A percentile compares a stretch with the other conserved stretches of the same genome.
Conservation (phyloP, 441 rosid genomes). For the Sinapis alba region DNA sequence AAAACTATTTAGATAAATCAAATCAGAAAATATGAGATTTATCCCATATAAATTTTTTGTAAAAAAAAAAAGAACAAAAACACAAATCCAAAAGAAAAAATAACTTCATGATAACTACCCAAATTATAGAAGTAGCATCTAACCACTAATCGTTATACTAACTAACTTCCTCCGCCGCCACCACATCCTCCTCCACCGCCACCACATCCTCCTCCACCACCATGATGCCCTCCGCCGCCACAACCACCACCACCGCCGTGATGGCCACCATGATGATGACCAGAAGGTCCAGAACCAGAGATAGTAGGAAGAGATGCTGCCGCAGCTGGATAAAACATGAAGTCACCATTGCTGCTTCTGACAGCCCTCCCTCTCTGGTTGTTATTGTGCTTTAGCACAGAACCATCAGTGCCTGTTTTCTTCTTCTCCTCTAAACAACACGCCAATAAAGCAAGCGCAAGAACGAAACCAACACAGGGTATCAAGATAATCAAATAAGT, state of each 20-base stretch:
- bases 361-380: constrained; percentile 19
- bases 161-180: neutral
- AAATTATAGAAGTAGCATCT: neutral
- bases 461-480: neutral
- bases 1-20: neutral
- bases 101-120: neutral
- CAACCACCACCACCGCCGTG: neutral
- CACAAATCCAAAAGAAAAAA: neutral
- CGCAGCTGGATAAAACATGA: constrained; percentile 13
- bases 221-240: constrained; percentile 3
- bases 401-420: neutral
- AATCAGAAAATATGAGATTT: neutral
- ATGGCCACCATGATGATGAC: neutral
- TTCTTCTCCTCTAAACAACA: neutral
- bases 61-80: neutral
- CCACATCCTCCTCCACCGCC: neutral
- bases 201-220: neutral
- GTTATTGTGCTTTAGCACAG: constrained; percentile 1
- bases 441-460: neutral
- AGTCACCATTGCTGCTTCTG: neutral
- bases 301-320: constrained; percentile 33
- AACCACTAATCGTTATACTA: neutral
- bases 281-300: constrained; percentile 3
- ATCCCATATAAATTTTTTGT: neutral
- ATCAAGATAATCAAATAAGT: neutral